phyloP scores from a whole-genome alignment of 768 basidiomycete genomes.

The Porpolomopsis calyptriformis region DNA sequence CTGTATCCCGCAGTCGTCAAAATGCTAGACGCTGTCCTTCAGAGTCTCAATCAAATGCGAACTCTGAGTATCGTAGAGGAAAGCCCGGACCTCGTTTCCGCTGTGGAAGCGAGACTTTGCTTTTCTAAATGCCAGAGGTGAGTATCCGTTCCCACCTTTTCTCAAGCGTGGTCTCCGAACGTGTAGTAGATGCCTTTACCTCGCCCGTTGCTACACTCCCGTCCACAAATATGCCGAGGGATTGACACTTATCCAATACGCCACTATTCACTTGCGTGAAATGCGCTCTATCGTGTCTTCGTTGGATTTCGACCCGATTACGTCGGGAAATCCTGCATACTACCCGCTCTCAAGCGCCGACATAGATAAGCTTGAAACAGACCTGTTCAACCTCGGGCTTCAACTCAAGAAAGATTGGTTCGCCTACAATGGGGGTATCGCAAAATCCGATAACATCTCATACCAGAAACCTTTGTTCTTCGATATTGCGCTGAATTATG shows the following conservation, averaged over 20 bases:
- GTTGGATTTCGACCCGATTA: slow-evolving; percentile 36
- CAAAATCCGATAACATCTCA: slow-evolving; percentile 32
- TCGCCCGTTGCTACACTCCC: slow-evolving; percentile 64
- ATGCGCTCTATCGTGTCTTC: slow-evolving; percentile 43
- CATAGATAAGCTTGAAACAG: slow-evolving; percentile 43
- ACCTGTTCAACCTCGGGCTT: slow-evolving; percentile 35
- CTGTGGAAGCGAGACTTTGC: slow-evolving; percentile 64
- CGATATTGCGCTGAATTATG: slow-evolving; percentile 89
- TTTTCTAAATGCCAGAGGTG: slow-evolving; percentile 71
- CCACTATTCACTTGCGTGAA: slow-evolving; percentile 65
- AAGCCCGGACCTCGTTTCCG: slow-evolving; percentile 69
- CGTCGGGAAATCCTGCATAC: slow-evolving; percentile 33
- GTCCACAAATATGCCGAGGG: slow-evolving; percentile 66
- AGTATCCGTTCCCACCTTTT: slow-evolving; percentile 9
- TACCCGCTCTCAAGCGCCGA: slow-evolving; percentile 40
- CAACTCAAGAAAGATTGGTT: slow-evolving; percentile 71
- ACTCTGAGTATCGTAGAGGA: slow-evolving; percentile 79
- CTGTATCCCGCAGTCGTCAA: slow-evolving; percentile 85
- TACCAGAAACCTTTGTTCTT: slow-evolving; percentile 86
- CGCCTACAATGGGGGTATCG: slow-evolving; percentile 58
- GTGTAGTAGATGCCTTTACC: slow-evolving; percentile 51
- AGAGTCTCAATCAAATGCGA: slow-evolving; percentile 77
- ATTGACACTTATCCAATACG: slow-evolving; percentile 59
- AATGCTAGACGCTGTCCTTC: slow-evolving; percentile 73
- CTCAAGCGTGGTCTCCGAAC: background rate